Evolutionary conservation across 176 grass and related monocot genomes (phyloP).

Genomic region (Tillandsia fasciculata): DNA sequence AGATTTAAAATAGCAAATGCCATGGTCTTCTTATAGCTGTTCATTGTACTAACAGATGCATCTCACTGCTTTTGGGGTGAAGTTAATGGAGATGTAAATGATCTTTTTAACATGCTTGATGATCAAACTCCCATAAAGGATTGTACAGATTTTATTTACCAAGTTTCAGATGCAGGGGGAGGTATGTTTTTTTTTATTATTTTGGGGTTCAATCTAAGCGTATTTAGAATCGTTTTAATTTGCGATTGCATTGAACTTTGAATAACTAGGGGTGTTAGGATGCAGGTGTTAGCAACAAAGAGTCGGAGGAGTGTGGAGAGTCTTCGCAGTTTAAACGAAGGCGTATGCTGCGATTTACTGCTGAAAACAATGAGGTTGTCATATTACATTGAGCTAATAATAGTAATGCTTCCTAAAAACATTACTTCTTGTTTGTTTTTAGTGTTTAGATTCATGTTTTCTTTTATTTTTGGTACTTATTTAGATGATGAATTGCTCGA

Average conservation of each 20-base stretch:
- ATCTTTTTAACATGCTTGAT: constrained; percentile 52
- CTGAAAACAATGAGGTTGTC: constrained; percentile 42
- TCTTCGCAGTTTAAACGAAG: constrained; percentile 72
- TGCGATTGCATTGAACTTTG: constrained; percentile 11
- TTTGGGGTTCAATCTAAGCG: neutral
- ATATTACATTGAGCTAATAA: neutral
- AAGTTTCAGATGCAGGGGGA: constrained; percentile 46
- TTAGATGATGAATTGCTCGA: constrained; percentile 41
- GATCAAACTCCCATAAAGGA: constrained; percentile 94
- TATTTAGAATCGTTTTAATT: neutral
- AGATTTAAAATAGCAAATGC: neutral
- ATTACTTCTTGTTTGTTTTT: neutral
- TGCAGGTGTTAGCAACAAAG: constrained; percentile 45
- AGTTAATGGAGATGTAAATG: constrained; percentile 31
- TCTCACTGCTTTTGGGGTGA: constrained; percentile 55
- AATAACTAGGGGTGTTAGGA: constrained; percentile 11
- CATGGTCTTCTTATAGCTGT: neutral
- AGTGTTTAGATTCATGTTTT: neutral
- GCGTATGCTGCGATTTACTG: constrained; percentile 84
- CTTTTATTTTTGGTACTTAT: constrained; percentile 8
- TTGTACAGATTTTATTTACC: constrained; percentile 58
- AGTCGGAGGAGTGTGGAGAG: constrained; percentile 58
- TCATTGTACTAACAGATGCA: constrained; percentile 29
- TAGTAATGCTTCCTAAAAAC: neutral
- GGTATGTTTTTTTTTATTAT: constrained; percentile 30